A percentile compares a stretch with the other conserved stretches of the same genome.
Evolutionary conservation across 495 filamentous ascomycete genomes (phyloP).

Genomic region (Gamarada debralockiae): DNA sequence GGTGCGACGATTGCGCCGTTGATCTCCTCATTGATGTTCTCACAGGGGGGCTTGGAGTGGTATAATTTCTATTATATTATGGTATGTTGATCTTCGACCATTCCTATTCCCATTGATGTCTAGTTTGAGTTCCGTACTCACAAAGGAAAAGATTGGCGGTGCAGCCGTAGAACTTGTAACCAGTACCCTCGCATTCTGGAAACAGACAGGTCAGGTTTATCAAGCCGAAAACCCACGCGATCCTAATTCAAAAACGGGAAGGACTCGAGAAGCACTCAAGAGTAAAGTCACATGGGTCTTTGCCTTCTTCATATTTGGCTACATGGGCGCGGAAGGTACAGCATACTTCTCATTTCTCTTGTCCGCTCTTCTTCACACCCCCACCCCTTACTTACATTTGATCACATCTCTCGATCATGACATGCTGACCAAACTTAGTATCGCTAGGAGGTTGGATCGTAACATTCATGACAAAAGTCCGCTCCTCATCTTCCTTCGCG

Average conservation of each 20-base stretch:
- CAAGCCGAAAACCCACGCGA: conserved; percentile 42
- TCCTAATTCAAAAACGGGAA: conserved; percentile 29
- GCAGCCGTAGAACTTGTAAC: conserved; percentile 55
- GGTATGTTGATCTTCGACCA: conserved; percentile 5
- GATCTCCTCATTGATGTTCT: conserved; percentile 68
- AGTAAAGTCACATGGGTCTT: conserved; percentile 67
- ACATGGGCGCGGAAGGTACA: conserved; percentile 67
- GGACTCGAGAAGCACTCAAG: conserved; percentile 52
- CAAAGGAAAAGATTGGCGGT: conserved; percentile 46
- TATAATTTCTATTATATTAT: conserved; percentile 62
- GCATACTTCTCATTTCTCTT: not conserved
- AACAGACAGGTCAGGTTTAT: conserved; percentile 59
- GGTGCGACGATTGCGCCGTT: conserved; percentile 74
- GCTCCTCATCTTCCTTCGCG: conserved; percentile 60
- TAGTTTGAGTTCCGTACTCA: not conserved
- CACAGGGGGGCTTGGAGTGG: conserved; percentile 52
- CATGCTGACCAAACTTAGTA: conserved; percentile 36
- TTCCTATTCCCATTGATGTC: not conserved
- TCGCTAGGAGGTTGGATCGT: conserved; percentile 85
- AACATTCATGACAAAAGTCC: conserved; percentile 74
- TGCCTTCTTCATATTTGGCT: conserved; percentile 70
- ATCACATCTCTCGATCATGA: not conserved
- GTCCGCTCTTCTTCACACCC: no score
- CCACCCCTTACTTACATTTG: no score
- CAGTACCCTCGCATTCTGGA: conserved; percentile 62